Percentiles rank a stretch among this genome's conserved stretches.
Conservation (phyloP, 208 protist genomes). For the Trypanosoma grayi region DNA sequence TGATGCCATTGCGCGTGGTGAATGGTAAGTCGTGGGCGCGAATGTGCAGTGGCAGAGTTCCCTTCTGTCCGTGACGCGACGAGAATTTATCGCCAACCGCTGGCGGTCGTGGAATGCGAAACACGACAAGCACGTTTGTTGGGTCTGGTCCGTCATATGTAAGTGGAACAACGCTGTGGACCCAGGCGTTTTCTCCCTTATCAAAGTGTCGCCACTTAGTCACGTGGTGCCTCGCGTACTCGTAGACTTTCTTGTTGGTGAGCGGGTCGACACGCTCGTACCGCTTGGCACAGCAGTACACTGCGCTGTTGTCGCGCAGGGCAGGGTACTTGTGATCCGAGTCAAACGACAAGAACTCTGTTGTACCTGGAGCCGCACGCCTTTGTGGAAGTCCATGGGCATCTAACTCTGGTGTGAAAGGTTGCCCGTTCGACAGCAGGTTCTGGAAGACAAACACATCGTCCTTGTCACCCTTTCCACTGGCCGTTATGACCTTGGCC, state of each 20-base stretch:
- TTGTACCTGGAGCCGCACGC: slow-evolving; percentile 43
- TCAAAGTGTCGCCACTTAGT: slow-evolving; percentile 89
- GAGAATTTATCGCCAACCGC: slow-evolving; percentile 99
- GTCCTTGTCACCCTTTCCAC: slow-evolving; percentile 44
- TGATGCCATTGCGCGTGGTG: slow-evolving; percentile 93
- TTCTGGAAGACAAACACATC: slow-evolving; percentile 88
- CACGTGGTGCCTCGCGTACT: slow-evolving; percentile 82
- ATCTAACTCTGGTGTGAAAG: slow-evolving; percentile 61
- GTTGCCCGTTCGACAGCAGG: slow-evolving; percentile 61
- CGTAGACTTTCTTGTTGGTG: slow-evolving; percentile 72
- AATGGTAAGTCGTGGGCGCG: slow-evolving; percentile 95
- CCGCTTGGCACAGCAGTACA: slow-evolving; percentile 86
- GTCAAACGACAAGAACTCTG: slow-evolving; percentile 62
- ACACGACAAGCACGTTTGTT: slow-evolving; percentile 63
- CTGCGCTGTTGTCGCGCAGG: slow-evolving; percentile 55
- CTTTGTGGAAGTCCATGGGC: slow-evolving; percentile 68
- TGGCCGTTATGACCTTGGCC: slow-evolving; percentile 72
- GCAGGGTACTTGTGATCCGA: slow-evolving; percentile 77
- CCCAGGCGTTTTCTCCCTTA: slow-evolving; percentile 88
- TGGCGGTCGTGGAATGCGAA: slow-evolving; percentile 96
- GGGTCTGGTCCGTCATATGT: slow-evolving; percentile 81
- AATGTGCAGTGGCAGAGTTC: slow-evolving; percentile 96
- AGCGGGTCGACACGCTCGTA: slow-evolving; percentile 69
- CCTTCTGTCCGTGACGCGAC: slow-evolving; percentile 99
- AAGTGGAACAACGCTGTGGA: slow-evolving; percentile 89